A percentile compares a stretch with the other conserved stretches of the same genome.
Conservation (phyloP, 345 rosid genomes). For the Euphorbia lathyris region DNA sequence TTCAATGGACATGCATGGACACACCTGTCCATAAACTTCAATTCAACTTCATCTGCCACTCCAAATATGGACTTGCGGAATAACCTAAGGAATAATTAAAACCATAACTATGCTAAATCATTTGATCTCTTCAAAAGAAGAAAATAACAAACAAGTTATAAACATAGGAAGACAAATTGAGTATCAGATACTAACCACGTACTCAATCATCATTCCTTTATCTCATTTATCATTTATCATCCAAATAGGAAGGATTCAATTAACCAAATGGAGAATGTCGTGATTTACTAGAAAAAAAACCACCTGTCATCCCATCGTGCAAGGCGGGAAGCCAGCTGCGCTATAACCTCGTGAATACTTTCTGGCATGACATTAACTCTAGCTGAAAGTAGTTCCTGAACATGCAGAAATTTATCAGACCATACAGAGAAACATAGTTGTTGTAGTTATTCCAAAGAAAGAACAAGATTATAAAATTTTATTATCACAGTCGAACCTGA, state of each 20-base stretch:
- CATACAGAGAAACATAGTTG: not conserved
- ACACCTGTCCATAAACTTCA: conserved; percentile 92
- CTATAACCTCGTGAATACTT: conserved; percentile 87
- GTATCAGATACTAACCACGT: too few relatives aligned
- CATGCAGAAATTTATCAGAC: not conserved
- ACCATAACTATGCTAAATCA: not conserved
- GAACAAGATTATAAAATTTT: too few relatives aligned
- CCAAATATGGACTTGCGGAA: conserved; percentile 94
- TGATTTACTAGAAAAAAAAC: too few relatives aligned
- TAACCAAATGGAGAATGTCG: too few relatives aligned
- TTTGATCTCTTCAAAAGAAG: conserved; percentile 5
- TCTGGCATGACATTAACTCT: conserved; percentile 79
- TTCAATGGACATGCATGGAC: too few relatives aligned
- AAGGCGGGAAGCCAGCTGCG: conserved; percentile 71
- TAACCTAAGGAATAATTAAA: conserved; percentile 43
- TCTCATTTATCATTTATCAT: not conserved
- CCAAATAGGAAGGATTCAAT: too few relatives aligned
- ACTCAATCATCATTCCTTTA: too few relatives aligned
- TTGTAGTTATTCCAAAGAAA: conserved; percentile 3
- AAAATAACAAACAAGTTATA: not conserved
- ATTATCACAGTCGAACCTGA: too few relatives aligned
- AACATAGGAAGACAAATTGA: too few relatives aligned
- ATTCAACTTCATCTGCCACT: conserved; percentile 89
- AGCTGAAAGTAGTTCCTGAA: conserved; percentile 72
- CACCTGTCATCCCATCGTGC: conserved; percentile 98